Base-by-base conservation (phyloP, 306 rosid species). In the Vigna angularis region DNA sequence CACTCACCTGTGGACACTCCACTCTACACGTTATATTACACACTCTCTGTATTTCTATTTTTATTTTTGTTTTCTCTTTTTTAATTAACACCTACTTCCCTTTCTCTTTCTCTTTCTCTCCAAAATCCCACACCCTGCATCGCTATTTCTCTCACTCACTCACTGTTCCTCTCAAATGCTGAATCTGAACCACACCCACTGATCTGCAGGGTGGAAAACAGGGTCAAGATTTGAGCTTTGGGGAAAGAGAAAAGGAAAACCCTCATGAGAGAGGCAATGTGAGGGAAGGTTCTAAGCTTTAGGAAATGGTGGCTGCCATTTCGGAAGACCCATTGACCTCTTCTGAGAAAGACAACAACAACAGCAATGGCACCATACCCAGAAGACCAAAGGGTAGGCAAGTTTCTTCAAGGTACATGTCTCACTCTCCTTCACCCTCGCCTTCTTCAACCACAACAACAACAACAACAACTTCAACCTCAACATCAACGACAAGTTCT, bases 331-430 rank as follows among this genome's bases (percentile, higher is more conserved):
- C 83, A 50, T 70, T 83, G 22, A 85, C 79, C 83, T 72, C 83
- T 12, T 22, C 89, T 1, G 89, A 89, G 82, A 91, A 89, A 72
- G 87, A 83, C 84, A 63, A 34, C 84, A 63, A 34, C 82, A 53
- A 0, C 59, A 55, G 3, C 61, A 66, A 42, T 89, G 94, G 91
- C 58, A 55, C 42, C 67, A 38, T 79, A 10, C 85, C 82, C 13
- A 86, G 90, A 67, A 86, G 89, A 79, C 92, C 89, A 24, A 88
- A 93, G 73, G 97, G 98, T 11, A 79, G 96, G 4, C 93, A 89
- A 63, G 98, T 96, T 18, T 90, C 98, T 75, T 96, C 99, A 15
- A 96, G 97, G 90, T 96, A 93, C 79, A 87, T 96, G 98, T 93
- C 99, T 28, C 93, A 94, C 24, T 91, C 97, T 7, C 90, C 95